Conservation (phyloP, 2,329 filamentous ascomycete genomes). For the Lasiodiplodia theobromae region DNA sequence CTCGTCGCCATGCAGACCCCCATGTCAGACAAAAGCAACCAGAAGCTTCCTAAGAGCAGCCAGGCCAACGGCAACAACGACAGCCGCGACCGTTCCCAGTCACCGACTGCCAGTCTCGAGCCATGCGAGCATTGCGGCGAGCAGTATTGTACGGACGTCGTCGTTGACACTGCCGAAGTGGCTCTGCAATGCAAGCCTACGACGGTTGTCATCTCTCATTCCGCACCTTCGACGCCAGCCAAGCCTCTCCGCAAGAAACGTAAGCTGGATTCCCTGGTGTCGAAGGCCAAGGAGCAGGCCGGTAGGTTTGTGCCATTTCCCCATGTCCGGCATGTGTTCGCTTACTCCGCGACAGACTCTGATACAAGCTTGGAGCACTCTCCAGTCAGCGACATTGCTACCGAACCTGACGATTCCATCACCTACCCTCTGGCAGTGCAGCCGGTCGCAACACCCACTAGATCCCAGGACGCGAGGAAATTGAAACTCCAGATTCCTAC, state of each 20-base stretch:
- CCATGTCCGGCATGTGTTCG: too few relatives aligned
- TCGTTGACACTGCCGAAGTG: not conserved
- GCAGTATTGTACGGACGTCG: slow-evolving; percentile 13
- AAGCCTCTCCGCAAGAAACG: slow-evolving; percentile 24
- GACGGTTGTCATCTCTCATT: not conserved
- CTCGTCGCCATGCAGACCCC: not conserved
- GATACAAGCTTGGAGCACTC: not conserved
- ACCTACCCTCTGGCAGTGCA: too few relatives aligned
- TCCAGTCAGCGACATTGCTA: not conserved
- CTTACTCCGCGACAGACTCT: not conserved
- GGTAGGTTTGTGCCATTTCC: not conserved
- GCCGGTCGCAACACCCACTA: not conserved
- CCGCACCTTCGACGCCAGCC: not conserved
- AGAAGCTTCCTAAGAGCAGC: not conserved
- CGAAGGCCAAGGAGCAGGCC: slow-evolving; percentile 7
- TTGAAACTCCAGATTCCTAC: not conserved
- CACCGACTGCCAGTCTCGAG: slow-evolving; percentile 2
- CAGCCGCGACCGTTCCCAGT: not conserved
- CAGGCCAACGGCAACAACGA: not conserved
- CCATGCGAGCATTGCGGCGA: slow-evolving; percentile 12
- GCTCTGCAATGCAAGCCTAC: not conserved
- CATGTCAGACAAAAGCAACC: not conserved
- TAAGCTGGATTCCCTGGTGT: slow-evolving; percentile 1
- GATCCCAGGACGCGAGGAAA: not conserved
- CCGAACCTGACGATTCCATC: too few relatives aligned